Conservation (phyloP, 2,329 filamentous ascomycete genomes). For the Diplocarpon rosae region DNA sequence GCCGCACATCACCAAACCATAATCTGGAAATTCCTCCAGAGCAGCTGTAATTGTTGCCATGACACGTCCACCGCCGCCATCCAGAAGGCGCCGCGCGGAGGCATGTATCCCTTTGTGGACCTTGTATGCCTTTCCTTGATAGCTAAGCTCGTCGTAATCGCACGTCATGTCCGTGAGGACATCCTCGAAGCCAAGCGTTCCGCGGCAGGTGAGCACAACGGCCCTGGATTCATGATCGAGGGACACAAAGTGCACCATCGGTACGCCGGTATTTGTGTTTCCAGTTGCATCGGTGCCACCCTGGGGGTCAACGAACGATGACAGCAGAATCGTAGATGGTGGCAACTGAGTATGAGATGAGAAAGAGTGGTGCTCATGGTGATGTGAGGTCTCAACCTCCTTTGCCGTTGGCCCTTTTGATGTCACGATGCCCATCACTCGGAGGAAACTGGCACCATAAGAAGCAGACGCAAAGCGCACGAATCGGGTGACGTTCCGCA, state of each 20-base stretch:
- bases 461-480: slow-evolving; percentile 57
- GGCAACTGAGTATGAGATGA: slow-evolving; percentile 50
- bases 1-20: slow-evolving; percentile 44
- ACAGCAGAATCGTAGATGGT: slow-evolving; percentile 44
- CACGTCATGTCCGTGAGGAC: slow-evolving; percentile 47
- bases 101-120: slow-evolving; percentile 47
- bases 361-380: slow-evolving; percentile 52
- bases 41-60: slow-evolving; percentile 41
- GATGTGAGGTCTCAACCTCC: slow-evolving; percentile 30
- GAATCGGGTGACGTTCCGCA: slow-evolving; percentile 52
- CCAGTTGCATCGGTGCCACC: slow-evolving; percentile 40
- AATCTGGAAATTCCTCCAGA: slow-evolving; percentile 42
- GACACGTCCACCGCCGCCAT: slow-evolving; percentile 37
- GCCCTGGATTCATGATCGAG: slow-evolving; percentile 46
- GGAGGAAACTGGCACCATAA: slow-evolving; percentile 53
- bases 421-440: slow-evolving; percentile 50
- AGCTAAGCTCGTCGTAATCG: slow-evolving; percentile 39
- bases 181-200: slow-evolving; percentile 46
- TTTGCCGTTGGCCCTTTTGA: slow-evolving; percentile 32
- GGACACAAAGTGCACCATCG: slow-evolving; percentile 45
- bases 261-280: slow-evolving; percentile 39
- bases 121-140: slow-evolving; percentile 40
- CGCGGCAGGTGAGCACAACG: slow-evolving; percentile 42
- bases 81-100: slow-evolving; percentile 39
- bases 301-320: slow-evolving; percentile 43